Base-by-base conservation (phyloP, 2,329 filamentous ascomycete genomes). In the Graphiopsis chlorocephala region DNA sequence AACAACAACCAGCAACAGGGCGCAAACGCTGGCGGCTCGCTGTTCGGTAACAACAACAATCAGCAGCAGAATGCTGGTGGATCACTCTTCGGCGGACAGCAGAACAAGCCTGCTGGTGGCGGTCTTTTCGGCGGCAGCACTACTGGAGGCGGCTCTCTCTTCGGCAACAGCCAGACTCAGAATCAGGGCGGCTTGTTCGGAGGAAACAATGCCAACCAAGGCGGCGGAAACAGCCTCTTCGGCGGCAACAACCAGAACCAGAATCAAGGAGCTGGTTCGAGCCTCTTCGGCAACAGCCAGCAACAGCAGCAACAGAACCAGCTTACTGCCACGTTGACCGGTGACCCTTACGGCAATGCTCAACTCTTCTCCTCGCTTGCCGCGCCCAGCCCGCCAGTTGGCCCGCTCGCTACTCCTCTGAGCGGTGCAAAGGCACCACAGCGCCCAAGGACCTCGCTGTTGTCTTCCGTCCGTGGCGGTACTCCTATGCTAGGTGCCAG, bases 401-500 rank as follows among this genome's bases (percentile, higher is more conserved):
- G 95, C 2, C 95, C 96, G 3, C 84, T 99, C 68, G 95, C 94
- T 10, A 98, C 94, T 0, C 95, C 96, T 0, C 83, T 98, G 14
- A 90, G 89, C 10, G 89, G 88, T 68, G 86, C 83, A 63, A 89
- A 69, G 61, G 70, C 74, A 17, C 64, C 72, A 23, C 72, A 70
- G 72, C 72, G 69, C 70, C 71, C 8, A 68, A 71, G 29, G 72
- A 72, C 64, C 64, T 75, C 47, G 67, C 74, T 64, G 68, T 70
- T 65, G 38, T 33, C 56, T 17, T 65, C 63, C 10, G 58, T 65
- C 11, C 63, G 63, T 25, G 56, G 56, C 6, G 57, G 57, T 7
- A 42, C 63, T 26, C 63, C 63, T 17, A 47, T 56, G 56, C 57
- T 65, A 12, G 58, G 63, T 23, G 63, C 63, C 7, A 61, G 56